A percentile compares a stretch with the other conserved stretches of the same genome.
phyloP scores from a whole-genome alignment of 306 rosid species.

The Pachyrhizus erosus region DNA sequence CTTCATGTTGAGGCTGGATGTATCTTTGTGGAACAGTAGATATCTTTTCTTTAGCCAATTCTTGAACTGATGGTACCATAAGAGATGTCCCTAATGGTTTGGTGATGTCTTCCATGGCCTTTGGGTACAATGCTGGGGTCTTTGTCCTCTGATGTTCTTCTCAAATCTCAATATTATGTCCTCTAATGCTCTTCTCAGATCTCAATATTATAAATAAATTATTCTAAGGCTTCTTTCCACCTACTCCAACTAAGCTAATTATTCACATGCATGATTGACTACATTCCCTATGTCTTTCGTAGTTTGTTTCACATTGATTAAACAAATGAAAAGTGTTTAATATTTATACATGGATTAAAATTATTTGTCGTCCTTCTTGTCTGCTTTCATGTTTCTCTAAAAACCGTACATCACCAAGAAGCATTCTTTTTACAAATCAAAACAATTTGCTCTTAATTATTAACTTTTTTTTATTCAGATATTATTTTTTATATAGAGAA shows the following conservation, averaged over 20 bases:
- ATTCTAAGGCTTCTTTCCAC: too few relatives aligned
- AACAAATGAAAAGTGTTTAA: background rate
- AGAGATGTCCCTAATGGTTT: slow-evolving; percentile 17
- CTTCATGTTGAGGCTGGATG: slow-evolving; percentile 28
- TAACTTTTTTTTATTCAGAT: too few relatives aligned
- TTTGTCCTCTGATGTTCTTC: background rate
- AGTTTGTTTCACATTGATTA: background rate
- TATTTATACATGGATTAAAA: too few relatives aligned
- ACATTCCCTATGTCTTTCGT: background rate
- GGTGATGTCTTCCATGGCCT: background rate
- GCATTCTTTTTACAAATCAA: too few relatives aligned
- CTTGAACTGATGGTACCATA: slow-evolving; percentile 27
- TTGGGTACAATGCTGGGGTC: background rate
- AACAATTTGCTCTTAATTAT: too few relatives aligned
- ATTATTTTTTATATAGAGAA: too few relatives aligned
- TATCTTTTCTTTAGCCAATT: slow-evolving; percentile 29
- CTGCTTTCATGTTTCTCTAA: too few relatives aligned
- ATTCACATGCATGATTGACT: background rate
- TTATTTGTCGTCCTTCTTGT: too few relatives aligned
- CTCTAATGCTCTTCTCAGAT: background rate
- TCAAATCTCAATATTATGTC: background rate
- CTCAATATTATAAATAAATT: background rate
- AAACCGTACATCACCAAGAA: too few relatives aligned
- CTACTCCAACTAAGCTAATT: background rate
- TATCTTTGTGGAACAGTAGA: slow-evolving; percentile 38